Evolutionary conservation across 192 early-diverging fungal genomes (phyloP).

Genomic region (Piromyces sp.): DNA sequence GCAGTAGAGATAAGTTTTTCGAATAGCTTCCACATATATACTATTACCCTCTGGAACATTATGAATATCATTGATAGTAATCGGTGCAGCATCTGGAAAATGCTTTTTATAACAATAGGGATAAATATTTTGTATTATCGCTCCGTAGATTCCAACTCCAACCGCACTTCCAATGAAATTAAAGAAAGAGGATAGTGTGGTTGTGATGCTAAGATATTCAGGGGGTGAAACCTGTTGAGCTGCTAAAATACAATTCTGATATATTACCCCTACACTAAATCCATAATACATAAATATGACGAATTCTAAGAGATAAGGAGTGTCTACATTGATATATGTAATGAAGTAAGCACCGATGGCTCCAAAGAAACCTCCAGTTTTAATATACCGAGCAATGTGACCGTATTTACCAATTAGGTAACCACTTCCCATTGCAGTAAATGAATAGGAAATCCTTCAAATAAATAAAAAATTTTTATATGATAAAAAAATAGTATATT

Average conservation of each 20-base stretch:
- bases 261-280: neutral
- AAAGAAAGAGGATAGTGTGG: neutral
- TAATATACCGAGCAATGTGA: too few species aligned
- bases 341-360: too few species aligned
- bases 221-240: neutral
- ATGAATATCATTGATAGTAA: neutral
- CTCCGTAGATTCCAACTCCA: neutral
- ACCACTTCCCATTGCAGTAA: too few species aligned
- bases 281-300: too few species aligned
- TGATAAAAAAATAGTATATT: too few species aligned
- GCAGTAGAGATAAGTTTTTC: neutral
- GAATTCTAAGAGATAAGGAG: too few species aligned
- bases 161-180: neutral
- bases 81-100: neutral
- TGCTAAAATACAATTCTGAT: neutral
- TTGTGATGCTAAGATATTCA: neutral
- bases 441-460: too few species aligned
- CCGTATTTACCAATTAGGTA: too few species aligned
- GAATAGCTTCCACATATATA: neutral
- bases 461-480: too few species aligned
- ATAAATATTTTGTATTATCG: neutral
- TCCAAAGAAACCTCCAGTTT: too few species aligned
- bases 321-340: too few species aligned
- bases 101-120: neutral
- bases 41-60: neutral